phyloP scores from a whole-genome alignment of 768 basidiomycete species.

The Auricularia sp. region DNA sequence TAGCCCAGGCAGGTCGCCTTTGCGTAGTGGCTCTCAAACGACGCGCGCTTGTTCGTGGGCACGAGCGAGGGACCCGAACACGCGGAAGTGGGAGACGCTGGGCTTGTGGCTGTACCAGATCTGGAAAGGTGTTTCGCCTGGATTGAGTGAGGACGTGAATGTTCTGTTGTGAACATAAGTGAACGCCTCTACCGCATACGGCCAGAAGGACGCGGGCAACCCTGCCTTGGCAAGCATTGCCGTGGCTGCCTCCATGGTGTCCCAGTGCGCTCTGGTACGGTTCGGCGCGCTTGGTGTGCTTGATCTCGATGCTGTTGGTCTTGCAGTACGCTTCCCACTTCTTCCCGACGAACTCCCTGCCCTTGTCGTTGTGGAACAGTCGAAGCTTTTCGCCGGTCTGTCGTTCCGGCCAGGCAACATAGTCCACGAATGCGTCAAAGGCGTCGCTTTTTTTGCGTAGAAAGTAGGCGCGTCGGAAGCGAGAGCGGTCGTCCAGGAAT shows the following conservation, averaged over 20 bases:
- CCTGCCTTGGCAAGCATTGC: constrained; percentile 2
- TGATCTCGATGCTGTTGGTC: too few species aligned
- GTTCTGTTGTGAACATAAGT: neutral
- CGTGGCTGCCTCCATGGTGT: neutral
- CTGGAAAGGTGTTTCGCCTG: constrained; percentile 15
- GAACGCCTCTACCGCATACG: neutral
- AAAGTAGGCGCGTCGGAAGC: too few species aligned
- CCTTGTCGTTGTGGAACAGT: too few species aligned
- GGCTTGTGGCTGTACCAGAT: constrained; percentile 10
- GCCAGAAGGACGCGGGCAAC: constrained; percentile 3
- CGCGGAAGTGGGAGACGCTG: constrained; percentile 13
- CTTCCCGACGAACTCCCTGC: too few species aligned
- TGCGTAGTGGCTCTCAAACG: constrained; percentile 9
- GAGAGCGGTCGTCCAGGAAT: too few species aligned
- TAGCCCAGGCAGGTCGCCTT: constrained; percentile 33
- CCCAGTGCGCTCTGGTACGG: too few species aligned
- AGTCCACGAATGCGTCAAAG: too few species aligned
- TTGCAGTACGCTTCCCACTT: too few species aligned
- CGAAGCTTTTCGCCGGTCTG: too few species aligned
- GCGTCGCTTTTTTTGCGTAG: too few species aligned
- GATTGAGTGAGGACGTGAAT: neutral
- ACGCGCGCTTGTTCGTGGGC: constrained; percentile 18
- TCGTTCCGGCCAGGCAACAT: too few species aligned
- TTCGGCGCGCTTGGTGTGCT: too few species aligned
- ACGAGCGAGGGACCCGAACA: constrained; percentile 29